phyloP scores from a whole-genome alignment of 768 basidiomycete species.

The Phylloporus arenicola region DNA sequence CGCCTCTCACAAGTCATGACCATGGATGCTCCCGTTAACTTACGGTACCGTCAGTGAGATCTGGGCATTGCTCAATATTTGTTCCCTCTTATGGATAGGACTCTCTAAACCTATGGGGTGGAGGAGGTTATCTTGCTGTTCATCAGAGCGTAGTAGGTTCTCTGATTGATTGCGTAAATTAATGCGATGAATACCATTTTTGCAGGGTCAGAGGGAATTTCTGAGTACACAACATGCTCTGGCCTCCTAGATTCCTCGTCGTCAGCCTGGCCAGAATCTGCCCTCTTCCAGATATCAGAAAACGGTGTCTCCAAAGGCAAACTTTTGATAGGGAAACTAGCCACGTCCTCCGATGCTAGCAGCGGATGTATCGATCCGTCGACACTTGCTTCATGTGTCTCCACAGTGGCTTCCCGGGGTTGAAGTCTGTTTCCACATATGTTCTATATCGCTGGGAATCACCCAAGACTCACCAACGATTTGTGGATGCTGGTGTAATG shows the following conservation, averaged over 20 bases:
- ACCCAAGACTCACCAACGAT: background rate
- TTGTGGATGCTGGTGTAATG: conserved; percentile 32
- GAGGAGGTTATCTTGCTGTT: conserved; percentile 34
- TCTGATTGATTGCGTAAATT: conserved; percentile 42
- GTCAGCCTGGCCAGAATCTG: conserved; percentile 37
- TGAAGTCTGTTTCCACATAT: conserved; percentile 50
- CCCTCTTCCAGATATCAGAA: conserved; percentile 45
- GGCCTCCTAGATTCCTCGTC: conserved; percentile 38
- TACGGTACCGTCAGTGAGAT: background rate
- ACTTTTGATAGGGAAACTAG: conserved; percentile 75
- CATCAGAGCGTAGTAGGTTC: conserved; percentile 35
- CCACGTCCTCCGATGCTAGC: conserved; percentile 41
- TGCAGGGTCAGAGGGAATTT: conserved; percentile 35
- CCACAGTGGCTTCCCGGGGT: conserved; percentile 52
- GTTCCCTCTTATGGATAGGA: conserved; percentile 6
- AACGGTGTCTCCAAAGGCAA: conserved; percentile 56
- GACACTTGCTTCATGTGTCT: conserved; percentile 56
- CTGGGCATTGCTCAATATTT: background rate
- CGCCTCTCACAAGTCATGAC: background rate
- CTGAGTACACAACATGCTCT: conserved; percentile 36
- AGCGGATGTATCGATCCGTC: conserved; percentile 54
- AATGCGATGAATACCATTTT: too few relatives aligned
- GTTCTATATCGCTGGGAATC: background rate
- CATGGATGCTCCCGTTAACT: background rate
- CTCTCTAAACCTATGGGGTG: conserved; percentile 15